Evolutionary conservation across 768 basidiomycete species (phyloP), one percentile per base, ranked within the genome.

Genomic region (Rhizopogon rudus): DNA sequence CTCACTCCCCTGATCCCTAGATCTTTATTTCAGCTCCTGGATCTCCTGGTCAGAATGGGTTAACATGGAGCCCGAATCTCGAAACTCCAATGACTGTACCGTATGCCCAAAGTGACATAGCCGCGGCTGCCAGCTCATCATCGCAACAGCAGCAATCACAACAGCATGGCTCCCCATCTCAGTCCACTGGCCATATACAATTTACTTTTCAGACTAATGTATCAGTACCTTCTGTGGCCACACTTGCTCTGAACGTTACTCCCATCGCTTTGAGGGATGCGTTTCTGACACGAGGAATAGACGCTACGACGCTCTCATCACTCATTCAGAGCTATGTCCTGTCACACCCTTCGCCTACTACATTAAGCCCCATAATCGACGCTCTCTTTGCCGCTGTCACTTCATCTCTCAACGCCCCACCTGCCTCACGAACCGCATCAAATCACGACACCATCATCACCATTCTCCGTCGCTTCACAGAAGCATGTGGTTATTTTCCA

Each of bases 331-430:
- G 72, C 17, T 82, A 74, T 54, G 75, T 75, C 37, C 64, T 75
- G 17, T 70, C 76, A 4, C 75, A 81, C 55, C 78, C 80, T 2
- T 81, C 79, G 0, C 63, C 75, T 2, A 78, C 78, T 0, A 78
- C 82, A 1, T 71, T 85, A 13, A 75, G 75, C 0, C 71, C 78
- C 2, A 75, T 82, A 31, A 65, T 85, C 3, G 73, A 76, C 35
- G 77, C 80, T 8, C 72, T 85, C 4, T 85, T 84, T 56, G 81
- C 82, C 31, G 82, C 82, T 1, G 57, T 61, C n/a, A 59, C 69
- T 3, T 56, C 44, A 67, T 77, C 50, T 9, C 44, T 63, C 12
- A 61, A 44, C 0, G 49, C 59, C 8, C 46, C 62, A 3, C 39
- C 66, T 3, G 70, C 75, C 10, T 60, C 74, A 1, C 75, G 77